phyloP scores from a whole-genome alignment of 768 basidiomycete species.

The Boletus subparvulus region DNA sequence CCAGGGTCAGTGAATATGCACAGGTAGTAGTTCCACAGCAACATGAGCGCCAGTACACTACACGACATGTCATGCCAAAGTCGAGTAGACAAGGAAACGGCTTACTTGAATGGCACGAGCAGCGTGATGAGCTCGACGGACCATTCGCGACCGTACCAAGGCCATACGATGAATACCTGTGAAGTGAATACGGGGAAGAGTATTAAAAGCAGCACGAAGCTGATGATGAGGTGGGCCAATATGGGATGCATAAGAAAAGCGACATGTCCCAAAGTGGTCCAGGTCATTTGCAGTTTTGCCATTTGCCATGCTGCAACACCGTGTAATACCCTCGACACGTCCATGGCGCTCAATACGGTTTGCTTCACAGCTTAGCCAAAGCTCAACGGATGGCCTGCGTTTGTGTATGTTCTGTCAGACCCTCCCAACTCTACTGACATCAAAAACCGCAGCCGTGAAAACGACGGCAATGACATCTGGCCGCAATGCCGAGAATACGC shows the following conservation, averaged over 20 bases:
- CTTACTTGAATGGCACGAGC: conserved; percentile 91
- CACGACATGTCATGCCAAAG: conserved; percentile 7
- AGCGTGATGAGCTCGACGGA: conserved; percentile 73
- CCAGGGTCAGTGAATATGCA: conserved; percentile 87
- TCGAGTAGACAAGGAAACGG: not conserved
- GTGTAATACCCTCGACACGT: conserved; percentile 4
- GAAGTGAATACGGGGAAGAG: conserved; percentile 87
- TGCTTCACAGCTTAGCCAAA: conserved; percentile 7
- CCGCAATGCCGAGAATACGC: not conserved
- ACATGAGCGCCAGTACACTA: conserved; percentile 71
- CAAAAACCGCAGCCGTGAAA: not conserved
- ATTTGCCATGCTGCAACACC: conserved; percentile 18
- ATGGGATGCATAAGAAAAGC: conserved; percentile 41
- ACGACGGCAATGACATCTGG: not conserved
- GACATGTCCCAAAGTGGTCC: conserved; percentile 6
- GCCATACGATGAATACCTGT: conserved; percentile 89
- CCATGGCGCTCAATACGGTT: conserved; percentile 9
- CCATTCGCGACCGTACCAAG: conserved; percentile 81
- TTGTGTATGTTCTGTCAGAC: not conserved
- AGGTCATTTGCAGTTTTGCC: not conserved
- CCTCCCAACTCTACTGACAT: conserved; percentile 3
- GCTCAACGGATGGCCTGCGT: not conserved
- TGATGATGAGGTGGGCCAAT: conserved; percentile 63
- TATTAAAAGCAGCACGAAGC: conserved; percentile 69
- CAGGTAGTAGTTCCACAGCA: conserved; percentile 88